Base-by-base conservation (phyloP, 1,139 yeast species). In the Kurtzmaniella quercitrusa region DNA sequence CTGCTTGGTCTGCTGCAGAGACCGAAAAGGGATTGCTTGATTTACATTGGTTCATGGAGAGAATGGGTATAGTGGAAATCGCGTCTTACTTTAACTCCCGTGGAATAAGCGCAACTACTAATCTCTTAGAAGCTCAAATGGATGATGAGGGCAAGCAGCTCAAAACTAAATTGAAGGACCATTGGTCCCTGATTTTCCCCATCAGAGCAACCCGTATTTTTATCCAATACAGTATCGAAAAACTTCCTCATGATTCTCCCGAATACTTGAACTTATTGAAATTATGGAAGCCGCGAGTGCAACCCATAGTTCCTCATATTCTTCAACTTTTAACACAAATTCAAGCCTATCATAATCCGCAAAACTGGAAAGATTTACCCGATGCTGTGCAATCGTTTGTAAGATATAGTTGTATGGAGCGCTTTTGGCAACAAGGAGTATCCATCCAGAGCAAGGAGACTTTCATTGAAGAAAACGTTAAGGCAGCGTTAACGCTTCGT, bases 361-460 rank as follows among this genome's bases (percentile, higher is more conserved):
- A 73, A 17, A 91, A 93, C 60, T 93, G 98, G 98, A 71, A 70
- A 14, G 87, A 81, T 38, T 71, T 94, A 40, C 98, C 98, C 0
- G 78, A 76, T 3, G 95, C 88, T 44, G 97, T 93, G 2, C 97
- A 88, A 58, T 74, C 93, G 2, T 93, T 94, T 69, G 96, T 93
- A 12, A 77, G 80, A 51, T 86, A 88, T 54, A 84, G 95, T 51
- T 86, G 95, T 40, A 80, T 84, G 59, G 98, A 94, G 66, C 74
- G 98, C 54, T 93, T 93, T 60, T 94, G 99, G 98, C 98, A 94
- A 58, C 95, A 91, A 49, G 98, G 98, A 15, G 95, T 95, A 17
- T 88, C 96, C 1, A 87, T 88, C 45, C 95, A 93, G 62, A 84
- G 96, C 6, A 85, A 88, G 53, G 98, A 94, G 58, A 91, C 95